Percentiles rank a stretch among this genome's conserved stretches.
phyloP scores from a whole-genome alignment of 148 eudicot genomes.

The Salicornia ramosissima region DNA sequence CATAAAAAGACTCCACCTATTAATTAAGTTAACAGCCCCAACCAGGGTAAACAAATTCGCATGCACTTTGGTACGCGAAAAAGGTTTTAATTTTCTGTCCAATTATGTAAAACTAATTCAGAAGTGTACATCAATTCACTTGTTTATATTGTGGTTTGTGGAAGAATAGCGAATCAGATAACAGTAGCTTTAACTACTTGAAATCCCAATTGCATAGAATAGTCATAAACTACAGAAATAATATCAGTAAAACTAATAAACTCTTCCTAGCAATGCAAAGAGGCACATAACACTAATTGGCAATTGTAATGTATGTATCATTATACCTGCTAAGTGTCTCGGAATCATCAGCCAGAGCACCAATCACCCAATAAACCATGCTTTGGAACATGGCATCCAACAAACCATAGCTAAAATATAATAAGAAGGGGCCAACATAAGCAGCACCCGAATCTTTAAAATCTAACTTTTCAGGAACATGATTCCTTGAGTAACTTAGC shows the following conservation, averaged over 20 bases:
- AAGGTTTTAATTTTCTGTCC: too few species aligned
- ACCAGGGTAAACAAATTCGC: too few species aligned
- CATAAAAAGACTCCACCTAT: background rate
- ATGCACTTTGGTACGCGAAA: too few species aligned
- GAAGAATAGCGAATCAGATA: too few species aligned
- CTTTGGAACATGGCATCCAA: slow-evolving; percentile 96
- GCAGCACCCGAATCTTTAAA: slow-evolving; percentile 70
- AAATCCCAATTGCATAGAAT: background rate
- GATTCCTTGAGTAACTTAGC: slow-evolving; percentile 38
- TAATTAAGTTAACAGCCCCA: too few species aligned
- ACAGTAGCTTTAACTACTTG: background rate
- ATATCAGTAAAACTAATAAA: background rate
- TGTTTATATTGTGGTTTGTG: too few species aligned
- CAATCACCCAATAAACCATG: slow-evolving; percentile 93
- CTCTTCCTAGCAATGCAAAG: background rate
- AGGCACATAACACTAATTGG: background rate
- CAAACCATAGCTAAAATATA: slow-evolving; percentile 81
- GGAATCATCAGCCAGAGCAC: slow-evolving; percentile 84
- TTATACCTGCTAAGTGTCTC: slow-evolving; percentile 86
- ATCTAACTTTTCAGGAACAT: slow-evolving; percentile 44
- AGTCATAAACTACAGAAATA: background rate
- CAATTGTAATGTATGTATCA: background rate
- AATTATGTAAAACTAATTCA: too few species aligned
- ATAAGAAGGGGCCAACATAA: slow-evolving; percentile 78
- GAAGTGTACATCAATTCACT: too few species aligned